A percentile compares a stretch with the other conserved stretches of the same genome.
These are phyloP conservation scores for Protomyces inundatus DNA, from an alignment of 1,139 yeast species.

Conservation along the genomic window DNA sequence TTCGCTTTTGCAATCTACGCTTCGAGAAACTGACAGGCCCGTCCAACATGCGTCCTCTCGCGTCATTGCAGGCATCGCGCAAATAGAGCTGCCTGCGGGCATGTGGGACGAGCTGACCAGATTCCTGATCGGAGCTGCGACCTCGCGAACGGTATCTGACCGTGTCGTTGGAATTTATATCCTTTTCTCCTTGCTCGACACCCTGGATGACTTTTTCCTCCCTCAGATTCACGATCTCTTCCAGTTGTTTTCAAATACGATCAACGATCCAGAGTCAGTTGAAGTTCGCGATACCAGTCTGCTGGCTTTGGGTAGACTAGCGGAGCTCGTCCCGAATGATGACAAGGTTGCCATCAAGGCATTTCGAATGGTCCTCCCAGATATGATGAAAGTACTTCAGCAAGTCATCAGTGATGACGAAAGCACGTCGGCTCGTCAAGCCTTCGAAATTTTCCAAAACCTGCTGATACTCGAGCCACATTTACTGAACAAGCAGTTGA, in stretches of 20 bases:
- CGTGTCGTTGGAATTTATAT: constrained; percentile 85
- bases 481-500: constrained; percentile 70
- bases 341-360: constrained; percentile 50
- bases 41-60: constrained; percentile 88
- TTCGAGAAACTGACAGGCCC: constrained; percentile 57
- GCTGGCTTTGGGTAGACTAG: constrained; percentile 71
- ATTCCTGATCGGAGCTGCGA: constrained; percentile 61
- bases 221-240: constrained; percentile 62
- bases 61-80: constrained; percentile 81
- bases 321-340: constrained; percentile 58
- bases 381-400: constrained; percentile 74
- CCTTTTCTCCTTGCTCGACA: constrained; percentile 70
- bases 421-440: constrained; percentile 58
- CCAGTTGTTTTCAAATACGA: constrained; percentile 47
- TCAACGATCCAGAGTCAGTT: constrained; percentile 57
- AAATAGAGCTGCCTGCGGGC: constrained; percentile 58
- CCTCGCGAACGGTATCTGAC: constrained; percentile 52
- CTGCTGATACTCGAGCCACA: constrained; percentile 70
- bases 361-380: constrained; percentile 67
- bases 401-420: constrained; percentile 66
- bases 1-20: constrained; percentile 63
- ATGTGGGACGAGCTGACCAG: constrained; percentile 79
- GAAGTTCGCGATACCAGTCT: constrained; percentile 81
- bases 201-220: constrained; percentile 45
- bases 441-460: constrained; percentile 81